Evolutionary conservation across 2,329 filamentous ascomycete species (phyloP).

Genomic region (Aspergillus awamori): DNA sequence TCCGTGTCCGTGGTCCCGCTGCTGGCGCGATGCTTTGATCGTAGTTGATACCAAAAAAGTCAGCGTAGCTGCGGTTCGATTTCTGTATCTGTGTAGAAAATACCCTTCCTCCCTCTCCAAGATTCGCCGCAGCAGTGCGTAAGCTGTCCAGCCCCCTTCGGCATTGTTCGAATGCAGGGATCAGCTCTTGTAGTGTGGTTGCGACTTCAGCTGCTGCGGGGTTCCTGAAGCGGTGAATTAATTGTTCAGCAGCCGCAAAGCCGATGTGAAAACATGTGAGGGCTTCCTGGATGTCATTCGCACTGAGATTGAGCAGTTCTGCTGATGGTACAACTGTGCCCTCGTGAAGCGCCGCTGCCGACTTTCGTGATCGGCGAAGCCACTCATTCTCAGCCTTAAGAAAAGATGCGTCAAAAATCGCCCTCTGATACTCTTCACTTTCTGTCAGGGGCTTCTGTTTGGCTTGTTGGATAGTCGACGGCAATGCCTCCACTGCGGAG

Average conservation of each 20-base stretch:
- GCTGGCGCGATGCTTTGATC: neutral
- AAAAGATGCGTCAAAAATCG: neutral
- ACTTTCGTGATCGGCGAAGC: neutral
- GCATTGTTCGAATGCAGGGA: neutral
- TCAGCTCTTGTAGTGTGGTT: neutral
- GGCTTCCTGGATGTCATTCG: neutral
- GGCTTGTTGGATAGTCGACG: neutral
- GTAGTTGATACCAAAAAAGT: neutral
- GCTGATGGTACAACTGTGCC: neutral
- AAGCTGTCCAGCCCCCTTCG: neutral
- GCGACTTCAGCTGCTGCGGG: neutral
- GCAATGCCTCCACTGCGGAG: neutral
- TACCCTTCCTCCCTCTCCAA: neutral
- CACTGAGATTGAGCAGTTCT: neutral
- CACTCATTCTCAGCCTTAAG: neutral
- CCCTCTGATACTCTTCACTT: neutral
- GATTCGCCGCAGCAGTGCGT: neutral
- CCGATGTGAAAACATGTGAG: neutral
- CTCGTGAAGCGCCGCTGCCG: neutral
- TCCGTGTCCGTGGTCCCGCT: neutral
- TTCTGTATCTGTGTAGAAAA: neutral
- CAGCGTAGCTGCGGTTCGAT: neutral
- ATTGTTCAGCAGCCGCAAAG: neutral
- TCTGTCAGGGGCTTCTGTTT: slow-evolving; percentile 1
- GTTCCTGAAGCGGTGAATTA: neutral